Base-by-base conservation (phyloP, 768 basidiomycete genomes). In the Suillus weaverae region DNA sequence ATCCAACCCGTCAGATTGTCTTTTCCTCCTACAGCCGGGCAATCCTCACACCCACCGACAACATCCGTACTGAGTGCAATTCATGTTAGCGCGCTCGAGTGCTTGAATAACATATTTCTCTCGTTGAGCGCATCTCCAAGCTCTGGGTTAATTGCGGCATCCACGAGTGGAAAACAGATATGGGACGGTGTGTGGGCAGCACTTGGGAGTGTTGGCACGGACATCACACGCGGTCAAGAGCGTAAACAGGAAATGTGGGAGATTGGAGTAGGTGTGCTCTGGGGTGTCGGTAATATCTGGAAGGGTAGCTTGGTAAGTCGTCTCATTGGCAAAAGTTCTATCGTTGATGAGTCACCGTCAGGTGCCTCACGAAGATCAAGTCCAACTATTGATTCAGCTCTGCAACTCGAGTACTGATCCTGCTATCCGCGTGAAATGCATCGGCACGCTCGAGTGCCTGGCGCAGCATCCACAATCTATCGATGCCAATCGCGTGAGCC, bases 81-180 rank as follows among this genome's bases (percentile, higher is more conserved):
- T 60, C 95, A 97, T 72, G 81, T 94, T 63, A 84, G 89, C 67
- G 92, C 94, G 11, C 81, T 96, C 33, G 94, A 97, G 73, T 95
- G 95, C 71, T 81, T 98, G 55, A 95, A 92, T 71, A 97, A 98
- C 72, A 81, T 95, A 44, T 90, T 97, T 70, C 80, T 96, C 41
- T 89, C 94, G 4, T 81, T 91, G 14, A 83, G 88, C 3, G 80
- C 84, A 0, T 76, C 81, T 5, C 77, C 83, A 2, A 82, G 80
- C 60, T 68, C 80, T 33, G 76, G 70, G 5, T 73, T 83, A 13
- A 69, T 80, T 14, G 77, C 79, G 4, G 86, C 89, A 57, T 76
- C 77, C 18, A 79, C 81, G 26, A 79, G 76, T 3, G 90, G 88
- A 14, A 73, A 71, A 20, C 76, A 76, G 3, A 75, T 95, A 8